These are phyloP conservation scores for Trifolium dubium DNA, from an alignment of 306 rosid genomes.

Conservation along the genomic window DNA sequence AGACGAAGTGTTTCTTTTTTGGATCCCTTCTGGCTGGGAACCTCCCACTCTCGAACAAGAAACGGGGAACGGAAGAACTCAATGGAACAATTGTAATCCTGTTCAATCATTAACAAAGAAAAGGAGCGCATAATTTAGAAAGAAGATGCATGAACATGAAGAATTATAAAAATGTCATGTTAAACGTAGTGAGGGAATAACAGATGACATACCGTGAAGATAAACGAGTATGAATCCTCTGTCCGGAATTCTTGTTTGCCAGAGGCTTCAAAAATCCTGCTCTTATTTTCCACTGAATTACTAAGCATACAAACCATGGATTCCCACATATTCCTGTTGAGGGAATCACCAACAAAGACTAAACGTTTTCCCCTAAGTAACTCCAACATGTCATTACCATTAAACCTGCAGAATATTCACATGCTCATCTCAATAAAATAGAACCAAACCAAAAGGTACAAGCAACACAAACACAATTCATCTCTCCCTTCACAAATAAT, in stretches of 20 bases:
- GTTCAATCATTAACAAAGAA: constrained; percentile 33
- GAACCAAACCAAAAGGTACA: neutral
- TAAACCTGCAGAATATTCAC: constrained; percentile 55
- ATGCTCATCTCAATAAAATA: constrained; percentile 1
- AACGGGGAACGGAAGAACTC: constrained; percentile 85
- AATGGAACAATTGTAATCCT: constrained; percentile 79
- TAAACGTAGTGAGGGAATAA: constrained; percentile 15
- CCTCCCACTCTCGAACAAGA: constrained; percentile 92
- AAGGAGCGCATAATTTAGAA: neutral
- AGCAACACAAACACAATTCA: neutral
- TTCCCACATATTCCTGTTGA: constrained; percentile 95
- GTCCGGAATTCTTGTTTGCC: constrained; percentile 74
- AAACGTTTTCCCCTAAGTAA: constrained; percentile 72
- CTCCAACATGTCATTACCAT: constrained; percentile 66
- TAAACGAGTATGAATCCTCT: constrained; percentile 79
- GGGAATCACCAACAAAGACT: constrained; percentile 86
- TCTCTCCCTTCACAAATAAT: no score
- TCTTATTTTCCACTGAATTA: constrained; percentile 64
- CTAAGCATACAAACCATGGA: constrained; percentile 78
- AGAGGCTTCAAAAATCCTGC: constrained; percentile 69
- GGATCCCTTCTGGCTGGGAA: constrained; percentile 58
- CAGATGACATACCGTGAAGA: constrained; percentile 61
- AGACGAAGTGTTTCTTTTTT: constrained; percentile 88
- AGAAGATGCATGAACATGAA: no score
- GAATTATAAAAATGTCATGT: no score